These are phyloP conservation scores for Chlorella sp. DNA, from an alignment of 139 green algal genomes.

Conservation along the genomic window DNA sequence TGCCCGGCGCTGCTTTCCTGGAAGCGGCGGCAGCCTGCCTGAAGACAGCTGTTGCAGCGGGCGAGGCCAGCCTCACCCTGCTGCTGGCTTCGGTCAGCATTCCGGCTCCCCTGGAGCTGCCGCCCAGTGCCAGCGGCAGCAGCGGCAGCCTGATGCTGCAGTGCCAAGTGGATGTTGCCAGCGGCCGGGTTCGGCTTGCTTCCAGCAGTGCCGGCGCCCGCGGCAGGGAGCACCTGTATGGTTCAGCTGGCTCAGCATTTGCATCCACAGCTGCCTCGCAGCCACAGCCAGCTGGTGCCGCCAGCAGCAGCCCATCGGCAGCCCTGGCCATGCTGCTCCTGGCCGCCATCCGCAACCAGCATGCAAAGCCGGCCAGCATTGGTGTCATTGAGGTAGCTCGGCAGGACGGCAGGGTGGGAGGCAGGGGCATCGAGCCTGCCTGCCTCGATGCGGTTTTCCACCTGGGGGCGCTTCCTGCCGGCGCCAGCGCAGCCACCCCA, in stretches of 20 bases:
- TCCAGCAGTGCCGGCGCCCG: neutral
- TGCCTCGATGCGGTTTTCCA: slow-evolving; percentile 51
- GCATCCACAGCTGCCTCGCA: neutral
- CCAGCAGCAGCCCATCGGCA: neutral
- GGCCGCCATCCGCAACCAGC: neutral
- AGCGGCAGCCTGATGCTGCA: slow-evolving; percentile 28
- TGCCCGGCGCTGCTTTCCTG: slow-evolving; percentile 64
- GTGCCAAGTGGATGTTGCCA: slow-evolving; percentile 22
- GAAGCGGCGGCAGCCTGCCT: slow-evolving; percentile 58
- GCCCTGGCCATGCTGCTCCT: slow-evolving; percentile 11
- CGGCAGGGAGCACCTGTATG: slow-evolving; percentile 37
- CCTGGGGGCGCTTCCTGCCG: slow-evolving; percentile 30
- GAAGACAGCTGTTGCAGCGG: neutral
- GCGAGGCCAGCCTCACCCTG: neutral
- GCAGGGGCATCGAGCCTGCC: slow-evolving; percentile 36
- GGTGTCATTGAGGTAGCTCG: neutral
- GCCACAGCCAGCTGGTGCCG: neutral
- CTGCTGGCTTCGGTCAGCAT: slow-evolving; percentile 31
- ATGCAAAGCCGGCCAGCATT: neutral
- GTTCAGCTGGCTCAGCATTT: neutral
- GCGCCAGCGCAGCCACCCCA: neutral
- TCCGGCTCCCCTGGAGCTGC: slow-evolving; percentile 28
- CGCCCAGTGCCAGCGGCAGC: neutral
- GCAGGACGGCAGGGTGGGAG: neutral
- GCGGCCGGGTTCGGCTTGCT: neutral